Base-by-base conservation (phyloP, 1,139 yeast genomes). In the Fermentozyma sake region DNA sequence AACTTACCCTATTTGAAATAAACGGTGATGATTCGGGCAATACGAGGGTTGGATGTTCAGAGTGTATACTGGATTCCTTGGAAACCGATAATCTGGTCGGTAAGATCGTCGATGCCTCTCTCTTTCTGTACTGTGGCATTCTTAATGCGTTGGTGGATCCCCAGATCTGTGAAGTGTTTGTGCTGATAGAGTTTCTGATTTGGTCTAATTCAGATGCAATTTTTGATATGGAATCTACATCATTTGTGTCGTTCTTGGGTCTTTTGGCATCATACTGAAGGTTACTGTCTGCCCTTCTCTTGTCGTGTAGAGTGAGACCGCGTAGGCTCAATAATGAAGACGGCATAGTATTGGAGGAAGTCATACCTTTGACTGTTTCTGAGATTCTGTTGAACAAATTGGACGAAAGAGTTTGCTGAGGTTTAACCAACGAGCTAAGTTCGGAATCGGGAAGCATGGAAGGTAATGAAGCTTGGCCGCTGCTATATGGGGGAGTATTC, bases 121-220 rank as follows among this genome's bases (percentile, higher is more conserved):
- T 66, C 31, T 59, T 62, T 37, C 50, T 53, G 35, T 68, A 68
- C 19, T 53, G 64, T 0, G 74, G 75, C 42, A 66, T 52, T 32
- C 52, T 63, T 29, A 67, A 46, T 2, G 45, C 38, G 13, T 42
- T 33, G 14, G 41, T 36, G 2, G 49, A 14, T 12, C 34, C 34
- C 54, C 48, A 48, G 10, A 37, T 22, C 10, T 30, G 41, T 7
- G 47, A 32, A 6, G 44, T 26, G 6, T 33, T 29, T 6, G 37
- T 24, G 11, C 37, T 14, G 11, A 41, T 34, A 5, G 44, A 36
- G 28, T 31, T 38, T 25, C 45, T 30, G 13, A 42, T 30, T 26
- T 35, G 41, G 20, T 41, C 46, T 10, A 42, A 29, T 17, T 38
- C 34, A 6, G 44, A 32, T 3, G 41, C 36, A 4, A 35, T 37